These are phyloP conservation scores for Flaveria trinervia DNA, from an alignment of 129 eudicot species.

Conservation along the genomic window DNA sequence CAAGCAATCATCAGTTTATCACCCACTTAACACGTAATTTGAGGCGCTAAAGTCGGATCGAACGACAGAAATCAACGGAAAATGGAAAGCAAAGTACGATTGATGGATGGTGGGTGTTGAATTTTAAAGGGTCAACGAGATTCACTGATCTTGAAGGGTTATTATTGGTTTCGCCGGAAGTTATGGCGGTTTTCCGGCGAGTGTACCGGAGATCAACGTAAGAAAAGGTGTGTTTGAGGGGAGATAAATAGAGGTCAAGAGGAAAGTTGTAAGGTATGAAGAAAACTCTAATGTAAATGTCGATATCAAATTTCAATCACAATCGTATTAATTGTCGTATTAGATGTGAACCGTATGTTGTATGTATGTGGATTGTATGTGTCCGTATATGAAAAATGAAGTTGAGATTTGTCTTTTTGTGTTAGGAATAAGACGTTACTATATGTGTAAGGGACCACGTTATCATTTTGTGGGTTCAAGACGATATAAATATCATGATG, in stretches of 20 bases:
- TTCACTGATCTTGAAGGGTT: conserved; percentile 2
- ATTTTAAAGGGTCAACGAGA: background rate
- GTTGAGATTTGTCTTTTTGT: conserved; percentile 1
- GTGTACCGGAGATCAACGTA: background rate
- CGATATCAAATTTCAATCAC: background rate
- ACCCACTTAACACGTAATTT: conserved; percentile 16
- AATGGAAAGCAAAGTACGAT: background rate
- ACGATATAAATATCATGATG: background rate
- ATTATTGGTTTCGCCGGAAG: conserved; percentile 18
- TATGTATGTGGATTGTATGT: conserved; percentile 13
- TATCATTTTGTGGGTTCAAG: background rate
- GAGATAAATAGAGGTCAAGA: background rate
- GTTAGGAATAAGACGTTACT: background rate
- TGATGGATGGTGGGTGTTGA: too few relatives aligned
- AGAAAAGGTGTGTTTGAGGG: background rate
- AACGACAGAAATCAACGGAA: conserved; percentile 28
- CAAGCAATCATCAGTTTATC: background rate
- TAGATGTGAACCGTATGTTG: conserved; percentile 7
- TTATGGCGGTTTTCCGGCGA: conserved; percentile 28
- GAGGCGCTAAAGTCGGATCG: conserved; percentile 54
- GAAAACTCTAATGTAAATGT: background rate
- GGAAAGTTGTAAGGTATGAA: background rate
- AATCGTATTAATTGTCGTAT: background rate
- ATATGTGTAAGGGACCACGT: background rate
- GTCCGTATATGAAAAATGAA: background rate